phyloP scores from a whole-genome alignment of 495 filamentous ascomycete species.

The Lasiosphaeria miniovina region DNA sequence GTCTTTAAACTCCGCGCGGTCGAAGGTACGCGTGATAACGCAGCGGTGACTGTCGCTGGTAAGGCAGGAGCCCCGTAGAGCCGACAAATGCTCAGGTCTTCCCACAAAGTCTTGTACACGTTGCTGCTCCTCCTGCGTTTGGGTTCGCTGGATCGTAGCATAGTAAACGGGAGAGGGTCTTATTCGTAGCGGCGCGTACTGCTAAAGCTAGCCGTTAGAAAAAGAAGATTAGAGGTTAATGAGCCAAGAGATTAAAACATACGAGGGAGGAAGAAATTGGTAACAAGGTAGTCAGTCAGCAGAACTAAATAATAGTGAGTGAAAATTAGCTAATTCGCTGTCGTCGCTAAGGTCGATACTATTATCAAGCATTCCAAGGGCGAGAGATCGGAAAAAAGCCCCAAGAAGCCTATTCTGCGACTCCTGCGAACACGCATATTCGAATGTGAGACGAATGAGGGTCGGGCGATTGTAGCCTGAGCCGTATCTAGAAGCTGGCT shows the following conservation, averaged over 20 bases:
- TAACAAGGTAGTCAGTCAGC: background rate
- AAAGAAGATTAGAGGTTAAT: slow-evolving; percentile 4
- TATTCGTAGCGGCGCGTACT: slow-evolving; percentile 22
- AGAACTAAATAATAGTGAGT: background rate
- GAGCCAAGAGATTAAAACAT: background rate
- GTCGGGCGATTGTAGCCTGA: slow-evolving; percentile 19
- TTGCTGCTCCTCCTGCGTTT: slow-evolving; percentile 13
- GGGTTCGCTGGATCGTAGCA: slow-evolving; percentile 18
- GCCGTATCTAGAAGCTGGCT: slow-evolving; percentile 5
- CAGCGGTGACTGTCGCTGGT: slow-evolving; percentile 21
- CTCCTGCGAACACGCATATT: slow-evolving; percentile 23
- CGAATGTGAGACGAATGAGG: slow-evolving; percentile 25
- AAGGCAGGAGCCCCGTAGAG: slow-evolving; percentile 16
- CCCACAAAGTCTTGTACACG: slow-evolving; percentile 14
- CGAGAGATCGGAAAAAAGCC: slow-evolving; percentile 23
- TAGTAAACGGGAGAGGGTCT: slow-evolving; percentile 21
- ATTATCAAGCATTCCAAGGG: slow-evolving; percentile 16
- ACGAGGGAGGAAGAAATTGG: background rate
- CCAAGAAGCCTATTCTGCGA: slow-evolving; percentile 23
- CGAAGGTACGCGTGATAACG: slow-evolving; percentile 15
- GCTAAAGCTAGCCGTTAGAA: slow-evolving; percentile 2
- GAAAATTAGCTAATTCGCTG: slow-evolving; percentile 5
- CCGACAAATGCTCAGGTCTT: slow-evolving; percentile 14
- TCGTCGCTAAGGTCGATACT: slow-evolving; percentile 16
- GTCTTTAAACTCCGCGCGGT: background rate